Conservation (phyloP, 2,329 filamentous ascomycete species). For the Pyricularia grisea region DNA sequence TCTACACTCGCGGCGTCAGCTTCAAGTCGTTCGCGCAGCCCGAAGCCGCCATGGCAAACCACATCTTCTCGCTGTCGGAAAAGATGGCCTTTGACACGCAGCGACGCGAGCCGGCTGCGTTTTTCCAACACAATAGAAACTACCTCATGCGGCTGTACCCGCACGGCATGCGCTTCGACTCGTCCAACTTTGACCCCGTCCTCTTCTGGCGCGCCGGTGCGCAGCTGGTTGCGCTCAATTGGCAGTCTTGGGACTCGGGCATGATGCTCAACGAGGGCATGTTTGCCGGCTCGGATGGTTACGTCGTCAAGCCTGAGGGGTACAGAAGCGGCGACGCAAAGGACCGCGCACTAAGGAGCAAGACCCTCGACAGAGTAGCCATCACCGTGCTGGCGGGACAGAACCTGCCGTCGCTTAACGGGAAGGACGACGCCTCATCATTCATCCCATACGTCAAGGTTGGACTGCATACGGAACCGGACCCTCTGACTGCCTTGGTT, state of each 20-base stretch:
- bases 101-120: slow-evolving; percentile 32
- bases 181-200: slow-evolving; percentile 78
- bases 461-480: slow-evolving; percentile 66
- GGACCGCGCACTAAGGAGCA: neutral
- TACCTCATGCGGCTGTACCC: slow-evolving; percentile 87
- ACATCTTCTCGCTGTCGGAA: slow-evolving; percentile 61
- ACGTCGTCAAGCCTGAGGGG: slow-evolving; percentile 70
- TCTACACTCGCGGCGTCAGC: slow-evolving; percentile 76
- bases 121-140: slow-evolving; percentile 75
- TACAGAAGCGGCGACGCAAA: neutral
- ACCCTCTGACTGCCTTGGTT: slow-evolving; percentile 25
- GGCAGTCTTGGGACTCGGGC: slow-evolving; percentile 81
- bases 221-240: slow-evolving; percentile 87
- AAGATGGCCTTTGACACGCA: slow-evolving; percentile 53
- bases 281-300: slow-evolving; percentile 75
- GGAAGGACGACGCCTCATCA: slow-evolving; percentile 37
- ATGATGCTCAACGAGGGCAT: slow-evolving; percentile 96
- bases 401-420: slow-evolving; percentile 55
- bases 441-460: slow-evolving; percentile 78
- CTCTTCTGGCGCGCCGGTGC: slow-evolving; percentile 83
- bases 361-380: slow-evolving; percentile 37
- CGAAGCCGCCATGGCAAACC: slow-evolving; percentile 53
- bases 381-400: slow-evolving; percentile 73
- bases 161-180: slow-evolving; percentile 69
- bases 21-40: slow-evolving; percentile 75